Base-by-base conservation (phyloP, 1,284 basidiomycete species). In the Ustilago nuda region DNA sequence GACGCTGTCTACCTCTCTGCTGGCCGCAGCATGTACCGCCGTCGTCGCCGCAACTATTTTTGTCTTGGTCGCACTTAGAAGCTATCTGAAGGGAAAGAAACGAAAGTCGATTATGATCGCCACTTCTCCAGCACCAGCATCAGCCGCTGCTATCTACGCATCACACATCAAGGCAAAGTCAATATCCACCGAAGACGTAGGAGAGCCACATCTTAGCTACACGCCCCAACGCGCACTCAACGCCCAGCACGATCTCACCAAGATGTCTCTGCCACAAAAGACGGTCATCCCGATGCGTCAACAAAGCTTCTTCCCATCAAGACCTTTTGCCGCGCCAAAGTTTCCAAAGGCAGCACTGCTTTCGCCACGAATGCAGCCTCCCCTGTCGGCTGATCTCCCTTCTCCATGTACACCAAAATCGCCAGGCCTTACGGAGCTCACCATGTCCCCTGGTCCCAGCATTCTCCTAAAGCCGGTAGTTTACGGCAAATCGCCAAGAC, bases 381-480 rank as follows among this genome's bases (percentile, higher is more conserved):
- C 72, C 3, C 43, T 62, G 0, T 56, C 58, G 11, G 61, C 73
- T 0, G 53, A 67, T 4, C 15, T 54, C 35, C 56, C 57, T 23
- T 8, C 61, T 23, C 73, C 64, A 39, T 45, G 52, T 30, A 63
- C 72, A 17, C 68, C 73, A 15, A 62, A 56, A 36, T 75, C 72
- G 27, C 72, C 72, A 2, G 73, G 73, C 30, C 58, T 76, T 19
- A 76, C 73, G 11, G 73, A 66, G 57, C 68, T 76, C 61, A 55
- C 64, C 61, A 63, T 76, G 68, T 71, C 68, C 19, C 64, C 73
- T 12, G 73, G 73, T 55, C 73, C 73, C 23, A 76, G 73, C 37
- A 76, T 76, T 51, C 58, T 76, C 2, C 68, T 76, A 54, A 71
- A 67, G 56, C 73, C 73, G 4, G 62, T 67, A 23, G 54, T 36